Percentiles rank a stretch among this genome's conserved stretches.
These are phyloP conservation scores for Flaveria robusta DNA, from an alignment of 129 eudicot species.

Conservation along the genomic window DNA sequence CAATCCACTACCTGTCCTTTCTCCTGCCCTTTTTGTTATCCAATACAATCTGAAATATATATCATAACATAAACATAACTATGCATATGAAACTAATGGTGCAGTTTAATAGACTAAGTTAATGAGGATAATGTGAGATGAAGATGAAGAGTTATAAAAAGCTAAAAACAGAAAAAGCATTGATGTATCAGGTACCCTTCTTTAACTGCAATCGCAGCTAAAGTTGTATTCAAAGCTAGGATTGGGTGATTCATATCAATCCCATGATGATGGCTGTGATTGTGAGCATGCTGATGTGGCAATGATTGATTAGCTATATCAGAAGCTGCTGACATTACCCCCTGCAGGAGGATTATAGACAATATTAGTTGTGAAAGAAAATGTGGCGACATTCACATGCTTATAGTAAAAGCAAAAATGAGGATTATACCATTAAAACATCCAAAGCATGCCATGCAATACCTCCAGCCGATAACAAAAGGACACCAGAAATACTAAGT, in stretches of 20 bases:
- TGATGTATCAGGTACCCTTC: slow-evolving; percentile 66
- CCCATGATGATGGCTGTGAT: slow-evolving; percentile 67
- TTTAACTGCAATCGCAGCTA: slow-evolving; percentile 74
- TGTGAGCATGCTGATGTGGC: slow-evolving; percentile 45
- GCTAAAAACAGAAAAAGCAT: neutral
- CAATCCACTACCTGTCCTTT: slow-evolving; percentile 90
- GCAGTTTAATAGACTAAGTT: neutral
- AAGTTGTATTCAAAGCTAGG: slow-evolving; percentile 71
- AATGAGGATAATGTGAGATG: neutral
- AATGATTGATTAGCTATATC: slow-evolving; percentile 60
- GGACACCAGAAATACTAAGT: slow-evolving; percentile 86
- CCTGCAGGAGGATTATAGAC: slow-evolving; percentile 47
- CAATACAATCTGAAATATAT: slow-evolving; percentile 64
- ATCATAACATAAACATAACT: neutral
- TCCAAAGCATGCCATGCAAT: slow-evolving; percentile 96
- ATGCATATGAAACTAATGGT: neutral
- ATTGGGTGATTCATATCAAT: slow-evolving; percentile 83
- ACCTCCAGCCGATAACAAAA: slow-evolving; percentile 85
- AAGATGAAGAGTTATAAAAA: neutral
- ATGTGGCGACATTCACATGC: neutral
- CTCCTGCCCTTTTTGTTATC: slow-evolving; percentile 93
- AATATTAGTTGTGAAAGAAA: neutral
- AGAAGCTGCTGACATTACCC: slow-evolving; percentile 57
- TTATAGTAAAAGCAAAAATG: neutral
- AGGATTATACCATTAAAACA: slow-evolving; percentile 60